Conservation (phyloP, 2,329 filamentous ascomycete genomes). For the Fusarium citri region DNA sequence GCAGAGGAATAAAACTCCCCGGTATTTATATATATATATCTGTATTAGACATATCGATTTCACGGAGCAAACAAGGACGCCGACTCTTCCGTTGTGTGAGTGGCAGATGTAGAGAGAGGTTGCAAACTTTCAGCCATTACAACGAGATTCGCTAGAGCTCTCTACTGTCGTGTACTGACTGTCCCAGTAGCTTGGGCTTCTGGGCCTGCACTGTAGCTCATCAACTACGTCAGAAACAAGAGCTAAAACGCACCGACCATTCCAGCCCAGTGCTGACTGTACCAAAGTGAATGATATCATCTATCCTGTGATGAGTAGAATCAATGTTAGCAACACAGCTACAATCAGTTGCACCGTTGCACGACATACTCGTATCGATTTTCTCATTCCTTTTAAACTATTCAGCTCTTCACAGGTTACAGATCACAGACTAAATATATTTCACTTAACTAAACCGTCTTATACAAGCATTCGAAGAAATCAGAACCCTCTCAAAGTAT, state of each 20-base stretch:
- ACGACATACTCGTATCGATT: neutral
- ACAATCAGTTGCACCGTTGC: neutral
- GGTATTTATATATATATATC: neutral
- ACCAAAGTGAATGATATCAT: conserved; percentile 27
- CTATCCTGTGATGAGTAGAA: neutral
- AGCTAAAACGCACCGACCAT: conserved; percentile 18
- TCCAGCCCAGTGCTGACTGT: conserved; percentile 22
- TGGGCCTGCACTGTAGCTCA: neutral
- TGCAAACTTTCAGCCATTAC: neutral
- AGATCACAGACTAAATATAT: neutral
- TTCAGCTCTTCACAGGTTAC: neutral
- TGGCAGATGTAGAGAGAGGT: neutral
- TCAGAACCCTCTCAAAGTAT: neutral
- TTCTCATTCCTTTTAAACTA: neutral
- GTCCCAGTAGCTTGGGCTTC: neutral
- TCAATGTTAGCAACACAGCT: neutral
- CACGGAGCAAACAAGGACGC: neutral
- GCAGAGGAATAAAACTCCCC: conserved; percentile 1
- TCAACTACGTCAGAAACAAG: conserved; percentile 25
- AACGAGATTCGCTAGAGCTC: conserved; percentile 6
- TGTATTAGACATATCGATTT: neutral
- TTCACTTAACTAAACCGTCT: neutral
- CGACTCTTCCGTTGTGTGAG: neutral
- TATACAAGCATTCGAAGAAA: neutral
- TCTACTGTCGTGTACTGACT: neutral